These are phyloP conservation scores for Fonsecaea erecta DNA, from an alignment of 2,329 filamentous ascomycete species.

Conservation along the genomic window DNA sequence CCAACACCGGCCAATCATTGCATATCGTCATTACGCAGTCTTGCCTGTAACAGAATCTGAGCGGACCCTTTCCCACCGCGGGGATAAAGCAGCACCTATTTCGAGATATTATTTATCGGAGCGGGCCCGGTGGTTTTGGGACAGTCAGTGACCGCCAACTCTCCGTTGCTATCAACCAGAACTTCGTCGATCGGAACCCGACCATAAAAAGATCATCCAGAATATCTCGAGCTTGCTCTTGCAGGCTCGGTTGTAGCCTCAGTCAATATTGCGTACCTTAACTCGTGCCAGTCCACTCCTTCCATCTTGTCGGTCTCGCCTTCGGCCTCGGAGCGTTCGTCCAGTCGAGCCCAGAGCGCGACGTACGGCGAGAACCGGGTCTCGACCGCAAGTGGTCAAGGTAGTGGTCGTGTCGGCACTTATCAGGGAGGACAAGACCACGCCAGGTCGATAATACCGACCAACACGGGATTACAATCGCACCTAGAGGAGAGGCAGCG, in stretches of 20 bases:
- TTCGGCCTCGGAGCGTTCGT: constrained; percentile 22
- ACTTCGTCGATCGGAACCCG: constrained; percentile 9
- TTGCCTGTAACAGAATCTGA: constrained; percentile 17
- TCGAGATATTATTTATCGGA: constrained; percentile 28
- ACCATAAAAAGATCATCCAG: constrained; percentile 9
- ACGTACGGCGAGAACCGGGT: constrained; percentile 23
- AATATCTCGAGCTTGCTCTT: constrained; percentile 31
- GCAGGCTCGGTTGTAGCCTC: constrained; percentile 32
- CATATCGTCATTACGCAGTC: constrained; percentile 12
- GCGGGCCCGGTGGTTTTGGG: constrained; percentile 21
- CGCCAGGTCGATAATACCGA: constrained; percentile 7
- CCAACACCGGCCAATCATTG: constrained; percentile 18
- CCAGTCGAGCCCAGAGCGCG: constrained; percentile 20
- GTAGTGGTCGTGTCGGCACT: constrained; percentile 8
- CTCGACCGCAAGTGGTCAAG: constrained; percentile 25
- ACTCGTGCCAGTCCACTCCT: constrained; percentile 21
- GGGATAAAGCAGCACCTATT: constrained; percentile 27
- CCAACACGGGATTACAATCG: constrained; percentile 15
- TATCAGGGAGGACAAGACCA: constrained; percentile 21
- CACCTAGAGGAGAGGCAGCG: constrained; percentile 17
- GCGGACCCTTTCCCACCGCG: constrained; percentile 6
- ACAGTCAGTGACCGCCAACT: constrained; percentile 24
- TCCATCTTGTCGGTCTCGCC: constrained; percentile 23
- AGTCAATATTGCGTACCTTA: constrained; percentile 34
- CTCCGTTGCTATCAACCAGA: constrained; percentile 21